Base-by-base conservation (phyloP, 1,284 basidiomycete species). In the Gastroboletus turbinatus region DNA sequence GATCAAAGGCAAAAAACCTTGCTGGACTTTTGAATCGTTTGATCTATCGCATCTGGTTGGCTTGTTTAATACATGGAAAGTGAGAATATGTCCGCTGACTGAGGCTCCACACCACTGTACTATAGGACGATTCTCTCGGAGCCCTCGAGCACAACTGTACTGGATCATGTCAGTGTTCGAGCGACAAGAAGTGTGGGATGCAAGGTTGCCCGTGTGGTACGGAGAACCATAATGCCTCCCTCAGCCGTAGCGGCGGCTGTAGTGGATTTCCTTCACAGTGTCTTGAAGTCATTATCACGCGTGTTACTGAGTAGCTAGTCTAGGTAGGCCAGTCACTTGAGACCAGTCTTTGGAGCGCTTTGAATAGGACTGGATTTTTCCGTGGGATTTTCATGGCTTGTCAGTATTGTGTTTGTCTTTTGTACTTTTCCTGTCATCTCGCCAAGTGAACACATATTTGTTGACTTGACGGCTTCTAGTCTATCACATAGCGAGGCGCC, bases 211-310 rank as follows among this genome's bases (percentile, higher is more conserved):
- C 8, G 29, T 29, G 9, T 29, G 2, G 3, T 29, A 1, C 8
- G 29, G 9, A 29, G 10, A 29, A 29, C 2, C 2, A 0, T 10
- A 14, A 32, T 11, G 13, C 30, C 4, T 14, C 4, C 3, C 5
- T 13, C 13, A n/a, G n/a, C n/a, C 13, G 1, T 8, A 1, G 0
- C 16, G 7, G 16, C 4, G n/a, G 7, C 27, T 43, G 53, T 19
- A 56, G 54, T 25, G 52, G 52, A 36, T 47, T 27, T 19, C 55
- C 55, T 42, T 47, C 55, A 10, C 21, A 19, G 27, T 56, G 55
- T 30, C 1, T 25, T 5, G 0, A 0, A 5, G 3, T 33, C 30
- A 10, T 0, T 1, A 0, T 52, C 23, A 21, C 11, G 17, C 36
- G 2, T 3, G 16, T 17, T 9, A 21, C 19, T 8, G 43, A 8